Base-by-base conservation (phyloP, 805 yeast species). In the Candida glaebosa region DNA sequence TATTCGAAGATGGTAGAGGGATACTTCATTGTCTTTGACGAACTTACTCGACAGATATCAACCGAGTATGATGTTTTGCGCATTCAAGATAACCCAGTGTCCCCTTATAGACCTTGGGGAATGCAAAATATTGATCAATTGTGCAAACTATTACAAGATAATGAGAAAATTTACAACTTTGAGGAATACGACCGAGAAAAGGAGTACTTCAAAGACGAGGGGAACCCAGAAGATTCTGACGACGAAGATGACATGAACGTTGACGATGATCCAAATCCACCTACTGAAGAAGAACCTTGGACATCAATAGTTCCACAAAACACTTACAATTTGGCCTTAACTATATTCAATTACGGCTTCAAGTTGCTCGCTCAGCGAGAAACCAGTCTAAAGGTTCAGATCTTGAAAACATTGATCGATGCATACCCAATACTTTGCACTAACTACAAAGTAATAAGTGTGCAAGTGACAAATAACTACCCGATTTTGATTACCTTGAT, bases 1-100 rank as follows among this genome's bases (percentile, higher is more conserved):
- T 91, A 91, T 58, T 66, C 81, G 2, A 67, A 71, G 12, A 64
- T 93, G 14, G 81, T 87, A 40, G 82, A 82, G 43, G 87, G 87
- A 1, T 82, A 87, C 44, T 85, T 89, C 46, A 61, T 72, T 2
- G 83, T 87, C 0, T 87, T 90, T 52, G 76, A 76, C 40, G 81
- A 79, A 18, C 59, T 87, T 3, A 65, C 81, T 5, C 61, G 63
- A 24, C 81, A 81, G 52, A 50, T 46, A 15, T 49, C 20, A 31
- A 33, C 19, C 6, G 39, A 46, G 18, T 48, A 52, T 43, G 33
- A 43, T 30, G 38, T 31, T 6, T 6, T 17, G 19, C 5, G 7
- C 4, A 31, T 37, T 18, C 17, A 32, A 33, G 37, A 36, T 24
- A 25, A 5, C 4, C 52, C 59, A 16, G 43, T 44, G 4, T 48